These are phyloP conservation scores for Boletus rubropictus DNA, from an alignment of 768 basidiomycete species.

Conservation along the genomic window DNA sequence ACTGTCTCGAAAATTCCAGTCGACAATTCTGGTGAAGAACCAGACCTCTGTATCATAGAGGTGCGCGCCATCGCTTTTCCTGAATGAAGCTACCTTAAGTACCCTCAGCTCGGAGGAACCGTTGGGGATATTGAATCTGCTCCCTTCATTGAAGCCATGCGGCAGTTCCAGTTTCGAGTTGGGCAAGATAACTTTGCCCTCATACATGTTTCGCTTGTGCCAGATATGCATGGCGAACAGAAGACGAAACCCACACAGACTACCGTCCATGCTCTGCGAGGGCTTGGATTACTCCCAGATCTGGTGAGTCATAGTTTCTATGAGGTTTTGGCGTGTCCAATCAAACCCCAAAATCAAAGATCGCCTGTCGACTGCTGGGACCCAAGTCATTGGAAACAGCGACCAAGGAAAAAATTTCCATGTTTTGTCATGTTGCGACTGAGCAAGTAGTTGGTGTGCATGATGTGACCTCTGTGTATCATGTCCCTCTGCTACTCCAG, in stretches of 20 bases:
- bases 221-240: conserved; percentile 97
- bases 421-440: conserved; percentile 95
- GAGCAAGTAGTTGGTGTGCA: conserved; percentile 94
- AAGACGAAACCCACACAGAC: conserved; percentile 99
- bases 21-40: conserved; percentile 87
- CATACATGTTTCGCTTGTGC: conserved; percentile 96
- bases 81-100: conserved; percentile 3
- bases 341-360: conserved; percentile 40
- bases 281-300: conserved; percentile 89
- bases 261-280: conserved; percentile 88
- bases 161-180: conserved; percentile 99
- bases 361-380: conserved; percentile 84
- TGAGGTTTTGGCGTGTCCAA: neutral
- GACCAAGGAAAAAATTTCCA: conserved; percentile 94
- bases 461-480: conserved; percentile 94
- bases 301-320: conserved; percentile 47
- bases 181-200: conserved; percentile 95
- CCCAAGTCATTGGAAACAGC: conserved; percentile 74
- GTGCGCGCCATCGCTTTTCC: conserved; percentile 37
- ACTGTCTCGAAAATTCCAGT: conserved; percentile 91
- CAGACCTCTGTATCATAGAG: conserved; percentile 97
- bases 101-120: conserved; percentile 84
- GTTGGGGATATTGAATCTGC: conserved; percentile 99
- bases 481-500: conserved; percentile 87
- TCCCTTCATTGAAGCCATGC: conserved; percentile 97